Evolutionary conservation across 2,329 filamentous ascomycete species (phyloP).

Genomic region (Paramyrothecium roridum): DNA sequence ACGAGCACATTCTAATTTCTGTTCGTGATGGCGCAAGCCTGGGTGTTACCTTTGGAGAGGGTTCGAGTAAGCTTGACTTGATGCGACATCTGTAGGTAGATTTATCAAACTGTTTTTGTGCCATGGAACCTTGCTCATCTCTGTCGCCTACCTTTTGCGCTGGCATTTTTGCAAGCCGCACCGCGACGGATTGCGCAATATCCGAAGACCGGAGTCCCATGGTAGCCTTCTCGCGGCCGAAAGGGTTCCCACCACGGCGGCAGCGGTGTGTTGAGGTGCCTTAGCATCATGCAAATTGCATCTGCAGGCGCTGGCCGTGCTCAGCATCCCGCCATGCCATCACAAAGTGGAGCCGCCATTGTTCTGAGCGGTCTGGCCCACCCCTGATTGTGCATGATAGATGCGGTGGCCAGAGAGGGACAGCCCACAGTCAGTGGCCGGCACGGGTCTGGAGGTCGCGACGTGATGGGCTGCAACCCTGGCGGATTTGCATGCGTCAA

Average conservation of each 20-base stretch:
- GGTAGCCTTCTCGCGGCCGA: not conserved
- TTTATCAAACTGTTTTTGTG: not conserved
- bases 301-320: not conserved
- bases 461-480: not conserved
- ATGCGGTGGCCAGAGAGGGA: not conserved
- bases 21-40: not conserved
- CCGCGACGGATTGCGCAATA: not conserved
- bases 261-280: not conserved
- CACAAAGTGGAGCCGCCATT: not conserved
- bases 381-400: not conserved
- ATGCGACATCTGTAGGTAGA: not conserved
- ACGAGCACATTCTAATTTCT: constrained; percentile 77
- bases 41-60: not conserved
- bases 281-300: not conserved
- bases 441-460: not conserved
- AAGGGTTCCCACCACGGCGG: not conserved
- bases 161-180: too few relatives aligned
- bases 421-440: not conserved
- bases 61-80: not conserved
- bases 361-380: not conserved
- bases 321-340: not conserved
- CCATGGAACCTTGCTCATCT: not conserved
- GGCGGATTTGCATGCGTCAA: not conserved
- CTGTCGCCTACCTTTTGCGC: too few relatives aligned
- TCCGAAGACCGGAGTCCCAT: not conserved